phyloP scores from a whole-genome alignment of 73 alveolate species.

The Paramecium octaurelia region DNA sequence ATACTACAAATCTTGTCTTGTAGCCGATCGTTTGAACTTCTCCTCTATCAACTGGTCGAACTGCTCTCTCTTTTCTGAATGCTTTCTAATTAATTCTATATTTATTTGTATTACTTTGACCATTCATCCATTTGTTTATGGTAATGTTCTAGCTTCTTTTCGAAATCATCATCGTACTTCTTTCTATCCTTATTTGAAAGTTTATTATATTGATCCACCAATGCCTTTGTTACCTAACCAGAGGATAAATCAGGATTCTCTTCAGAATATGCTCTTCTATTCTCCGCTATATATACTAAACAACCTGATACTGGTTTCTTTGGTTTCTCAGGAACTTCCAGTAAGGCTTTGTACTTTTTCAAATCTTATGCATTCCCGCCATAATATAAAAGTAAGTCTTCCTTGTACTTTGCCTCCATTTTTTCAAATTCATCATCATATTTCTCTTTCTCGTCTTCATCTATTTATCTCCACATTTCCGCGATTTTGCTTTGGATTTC shows the following conservation, averaged over 20 bases:
- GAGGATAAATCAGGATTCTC: not conserved
- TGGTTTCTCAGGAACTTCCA: not conserved
- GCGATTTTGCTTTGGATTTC: not conserved
- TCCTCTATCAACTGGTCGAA: not conserved
- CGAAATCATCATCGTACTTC: constrained; percentile 9
- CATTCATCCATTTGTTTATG: not conserved
- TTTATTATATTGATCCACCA: not conserved
- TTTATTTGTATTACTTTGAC: not conserved
- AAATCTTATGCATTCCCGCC: not conserved
- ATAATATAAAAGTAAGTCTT: not conserved
- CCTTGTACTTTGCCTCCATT: not conserved
- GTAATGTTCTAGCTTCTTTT: not conserved
- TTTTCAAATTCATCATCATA: not conserved
- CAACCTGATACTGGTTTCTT: constrained; percentile 21
- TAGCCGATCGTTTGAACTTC: not conserved
- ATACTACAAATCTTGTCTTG: not conserved
- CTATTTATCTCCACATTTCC: not conserved
- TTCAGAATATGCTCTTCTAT: not conserved
- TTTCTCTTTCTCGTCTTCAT: not conserved
- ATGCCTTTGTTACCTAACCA: not conserved
- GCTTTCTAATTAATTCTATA: not conserved
- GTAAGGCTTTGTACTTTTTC: not conserved
- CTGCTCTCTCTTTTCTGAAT: not conserved
- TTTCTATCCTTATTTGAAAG: constrained; percentile 10
- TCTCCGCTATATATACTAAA: not conserved